A percentile compares a stretch with the other conserved stretches of the same genome.
These are phyloP conservation scores for Penicillium paxilli DNA, from an alignment of 495 filamentous ascomycete genomes.

Conservation along the genomic window DNA sequence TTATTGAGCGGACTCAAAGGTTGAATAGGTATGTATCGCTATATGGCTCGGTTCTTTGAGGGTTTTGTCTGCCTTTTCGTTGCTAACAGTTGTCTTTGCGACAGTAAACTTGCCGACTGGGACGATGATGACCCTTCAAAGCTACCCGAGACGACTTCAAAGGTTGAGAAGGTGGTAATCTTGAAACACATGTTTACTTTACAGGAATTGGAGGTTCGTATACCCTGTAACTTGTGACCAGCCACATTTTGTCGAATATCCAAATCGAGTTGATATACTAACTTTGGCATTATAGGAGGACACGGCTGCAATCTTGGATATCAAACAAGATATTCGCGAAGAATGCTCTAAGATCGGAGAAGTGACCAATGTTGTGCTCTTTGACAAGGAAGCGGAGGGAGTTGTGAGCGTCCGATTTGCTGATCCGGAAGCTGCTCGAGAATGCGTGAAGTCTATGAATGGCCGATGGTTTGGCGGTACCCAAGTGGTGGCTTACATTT, in stretches of 20 bases:
- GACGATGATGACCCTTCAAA: constrained; percentile 77
- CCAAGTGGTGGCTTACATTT: constrained; percentile 75
- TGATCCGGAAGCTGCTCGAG: constrained; percentile 65
- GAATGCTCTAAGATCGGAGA: constrained; percentile 85
- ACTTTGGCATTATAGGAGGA: constrained; percentile 59
- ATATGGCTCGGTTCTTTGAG: too few relatives aligned
- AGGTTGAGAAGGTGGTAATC: constrained; percentile 79
- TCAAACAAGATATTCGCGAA: constrained; percentile 90
- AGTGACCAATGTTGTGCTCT: constrained; percentile 89
- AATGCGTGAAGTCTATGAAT: constrained; percentile 77
- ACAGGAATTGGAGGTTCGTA: constrained; percentile 65
- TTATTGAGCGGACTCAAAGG: constrained; percentile 85
- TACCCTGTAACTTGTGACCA: neutral
- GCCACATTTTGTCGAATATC: neutral
- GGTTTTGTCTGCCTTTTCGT: neutral
- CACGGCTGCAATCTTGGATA: constrained; percentile 78
- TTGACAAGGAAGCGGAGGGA: constrained; percentile 83
- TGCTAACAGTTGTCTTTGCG: neutral
- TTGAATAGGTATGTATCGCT: constrained; percentile 66
- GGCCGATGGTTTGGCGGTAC: constrained; percentile 76
- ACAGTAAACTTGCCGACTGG: constrained; percentile 89
- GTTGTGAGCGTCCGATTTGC: constrained; percentile 81
- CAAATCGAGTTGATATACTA: constrained; percentile 6
- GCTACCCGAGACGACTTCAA: constrained; percentile 55
- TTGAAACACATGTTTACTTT: constrained; percentile 95